Percentiles rank a stretch among this genome's conserved stretches.
phyloP scores from a whole-genome alignment of 2,329 filamentous ascomycete species.

The Cladosporium sp. region DNA sequence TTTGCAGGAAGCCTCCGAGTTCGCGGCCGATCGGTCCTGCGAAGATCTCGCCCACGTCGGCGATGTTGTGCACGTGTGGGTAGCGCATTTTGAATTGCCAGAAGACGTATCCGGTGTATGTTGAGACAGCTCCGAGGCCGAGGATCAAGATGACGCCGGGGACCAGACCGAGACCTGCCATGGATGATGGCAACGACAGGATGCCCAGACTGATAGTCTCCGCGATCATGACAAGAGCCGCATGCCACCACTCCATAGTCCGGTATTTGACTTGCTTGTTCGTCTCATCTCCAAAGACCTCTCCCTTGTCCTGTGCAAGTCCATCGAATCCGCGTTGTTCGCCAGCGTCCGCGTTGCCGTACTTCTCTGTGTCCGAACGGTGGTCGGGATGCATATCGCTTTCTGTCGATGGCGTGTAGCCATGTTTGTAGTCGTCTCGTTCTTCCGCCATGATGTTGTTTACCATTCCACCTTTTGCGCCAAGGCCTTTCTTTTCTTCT shows the following conservation, averaged over 20 bases:
- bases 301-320: constrained; percentile 6
- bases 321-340: constrained; percentile 8
- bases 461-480: neutral
- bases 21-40: constrained; percentile 63
- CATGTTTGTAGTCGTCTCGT: neutral
- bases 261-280: constrained; percentile 50
- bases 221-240: constrained; percentile 53
- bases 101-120: constrained; percentile 62
- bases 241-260: constrained; percentile 51
- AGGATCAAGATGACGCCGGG: constrained; percentile 58
- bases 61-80: constrained; percentile 59
- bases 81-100: constrained; percentile 59
- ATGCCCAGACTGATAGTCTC: constrained; percentile 60
- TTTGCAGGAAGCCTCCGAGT: constrained; percentile 62
- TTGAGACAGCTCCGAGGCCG: constrained; percentile 56
- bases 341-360: constrained; percentile 1
- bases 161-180: constrained; percentile 54
- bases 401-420: constrained; percentile 13
- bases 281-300: constrained; percentile 15
- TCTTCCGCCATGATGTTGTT: neutral
- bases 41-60: constrained; percentile 66
- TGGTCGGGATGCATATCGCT: constrained; percentile 9
- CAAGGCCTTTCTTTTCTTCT: neutral
- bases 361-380: constrained; percentile 3
- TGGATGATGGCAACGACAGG: constrained; percentile 55